Conservation (phyloP, 164 flowering plant species). For the Euptelea pleiosperma region DNA sequence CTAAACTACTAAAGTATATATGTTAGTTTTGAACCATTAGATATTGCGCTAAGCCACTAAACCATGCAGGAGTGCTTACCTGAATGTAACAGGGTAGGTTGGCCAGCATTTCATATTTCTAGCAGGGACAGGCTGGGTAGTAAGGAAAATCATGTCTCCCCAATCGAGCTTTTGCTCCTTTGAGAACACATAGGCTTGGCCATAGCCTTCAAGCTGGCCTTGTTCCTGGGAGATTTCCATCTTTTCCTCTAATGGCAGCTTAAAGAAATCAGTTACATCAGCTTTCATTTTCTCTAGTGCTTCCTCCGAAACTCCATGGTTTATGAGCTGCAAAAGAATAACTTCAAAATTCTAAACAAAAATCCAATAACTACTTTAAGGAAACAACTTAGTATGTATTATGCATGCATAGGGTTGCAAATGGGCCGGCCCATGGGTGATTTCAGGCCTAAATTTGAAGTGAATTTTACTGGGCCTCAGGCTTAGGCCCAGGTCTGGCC, state of each 20-base stretch:
- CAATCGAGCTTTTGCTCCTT: slow-evolving; percentile 17
- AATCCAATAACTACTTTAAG: neutral
- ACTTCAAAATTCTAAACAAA: neutral
- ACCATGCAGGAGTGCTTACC: too few relatives aligned
- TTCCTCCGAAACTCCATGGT: slow-evolving; percentile 1
- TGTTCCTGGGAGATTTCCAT: neutral
- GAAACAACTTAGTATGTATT: neutral
- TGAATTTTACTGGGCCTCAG: too few relatives aligned
- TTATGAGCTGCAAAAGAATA: neutral
- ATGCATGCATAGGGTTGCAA: too few relatives aligned
- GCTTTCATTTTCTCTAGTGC: neutral
- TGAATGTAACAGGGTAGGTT: neutral
- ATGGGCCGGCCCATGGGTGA: too few relatives aligned
- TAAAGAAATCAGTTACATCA: neutral
- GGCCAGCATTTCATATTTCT: slow-evolving; percentile 1
- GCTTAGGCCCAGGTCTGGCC: too few relatives aligned
- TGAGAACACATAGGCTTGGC: slow-evolving; percentile 8
- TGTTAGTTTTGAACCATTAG: too few relatives aligned
- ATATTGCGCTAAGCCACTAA: too few relatives aligned
- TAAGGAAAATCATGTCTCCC: slow-evolving; percentile 7
- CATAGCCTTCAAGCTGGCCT: slow-evolving; percentile 6
- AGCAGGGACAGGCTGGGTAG: neutral
- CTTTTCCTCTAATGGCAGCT: slow-evolving; percentile 11
- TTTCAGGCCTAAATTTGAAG: too few relatives aligned
- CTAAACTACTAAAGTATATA: too few relatives aligned